Percentiles rank a stretch among this genome's conserved stretches.
Conservation (phyloP, 2,329 filamentous ascomycete species). For the Neophaeococcomyces mojaviensis region DNA sequence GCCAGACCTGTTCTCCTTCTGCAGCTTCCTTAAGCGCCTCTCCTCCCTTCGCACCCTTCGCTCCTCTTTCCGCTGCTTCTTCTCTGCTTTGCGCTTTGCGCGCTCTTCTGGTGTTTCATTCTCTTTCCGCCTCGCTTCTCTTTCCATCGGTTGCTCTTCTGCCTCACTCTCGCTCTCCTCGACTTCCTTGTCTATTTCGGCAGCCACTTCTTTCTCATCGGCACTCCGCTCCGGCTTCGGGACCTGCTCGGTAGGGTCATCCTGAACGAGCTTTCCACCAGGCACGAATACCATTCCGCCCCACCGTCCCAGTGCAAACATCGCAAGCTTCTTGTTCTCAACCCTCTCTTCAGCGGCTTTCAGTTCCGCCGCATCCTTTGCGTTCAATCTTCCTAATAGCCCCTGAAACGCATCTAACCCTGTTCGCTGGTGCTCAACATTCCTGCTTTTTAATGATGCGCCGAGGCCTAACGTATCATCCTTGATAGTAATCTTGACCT, state of each 20-base stretch:
- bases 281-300: conserved; percentile 78
- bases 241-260: conserved; percentile 39
- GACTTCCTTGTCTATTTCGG: not conserved
- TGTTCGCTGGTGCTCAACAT: conserved; percentile 62
- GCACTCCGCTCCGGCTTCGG: conserved; percentile 25
- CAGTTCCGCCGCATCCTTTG: conserved; percentile 67
- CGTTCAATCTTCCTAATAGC: conserved; percentile 80
- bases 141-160: conserved; percentile 25
- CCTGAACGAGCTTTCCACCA: conserved; percentile 65
- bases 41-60: conserved; percentile 25
- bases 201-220: conserved; percentile 48
- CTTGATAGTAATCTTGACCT: conserved; percentile 48
- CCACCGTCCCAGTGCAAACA: conserved; percentile 68
- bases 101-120: conserved; percentile 13
- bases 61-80: conserved; percentile 25
- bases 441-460: conserved; percentile 59
- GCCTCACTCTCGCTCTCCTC: conserved; percentile 22
- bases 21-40: conserved; percentile 21
- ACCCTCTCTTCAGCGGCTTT: conserved; percentile 61
- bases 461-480: conserved; percentile 89
- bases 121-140: conserved; percentile 12
- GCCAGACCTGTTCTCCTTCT: not conserved
- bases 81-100: conserved; percentile 23
- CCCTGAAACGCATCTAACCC: conserved; percentile 82
- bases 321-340: conserved; percentile 62